Evolutionary conservation across 139 green algal species (phyloP), one percentile per base, ranked within the genome.

Genomic region (Monoraphidium neglectum): DNA sequence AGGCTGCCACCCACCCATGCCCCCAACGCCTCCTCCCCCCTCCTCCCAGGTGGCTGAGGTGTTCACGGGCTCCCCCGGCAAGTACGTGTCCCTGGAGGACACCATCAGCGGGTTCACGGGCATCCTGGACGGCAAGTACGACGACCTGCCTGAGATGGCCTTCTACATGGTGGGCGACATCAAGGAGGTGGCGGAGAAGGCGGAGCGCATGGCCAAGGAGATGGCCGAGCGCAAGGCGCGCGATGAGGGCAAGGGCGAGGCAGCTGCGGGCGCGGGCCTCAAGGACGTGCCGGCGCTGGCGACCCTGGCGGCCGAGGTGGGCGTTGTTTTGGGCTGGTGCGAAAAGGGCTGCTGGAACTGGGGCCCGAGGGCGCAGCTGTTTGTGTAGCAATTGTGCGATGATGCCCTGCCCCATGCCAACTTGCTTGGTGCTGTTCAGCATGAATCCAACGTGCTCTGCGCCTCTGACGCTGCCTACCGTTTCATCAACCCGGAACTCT

Each of bases 111-210:
- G 91, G 69, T 99, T 99, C 90, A 95, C 93, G 84, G 92, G 87
- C 10, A 82, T 98, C 46, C 82, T 98, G 75, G 90, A 91, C 15
- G 95, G 95, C 86, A 97, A 98, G 87, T 98, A 98, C 79, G 96
- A 99, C 77, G 94, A 98, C 85, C 85, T 99, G 28, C 96, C 96
- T 18, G 96, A 99, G 91, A 97, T 97, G 92, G 95, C 96, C 2
- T 99, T 99, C 90, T 99, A 99, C 92, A 99, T 99, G 96, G 96
- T 98, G 72, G 91, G 94, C 37, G 89, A 89, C 81, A 95, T 96
- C 64, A 83, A 93, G 32, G 93, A 97, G 86, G 93, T 95, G 60
- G 66, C 91, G 60, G 85, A 90, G 61, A 98, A 98, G 91, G 93
- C 92, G 36, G 92, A 96, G 79, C 90, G 93, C 73, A 82, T 98